A percentile compares a stretch with the other conserved stretches of the same genome.
phyloP scores from a whole-genome alignment of 2,329 filamentous ascomycete genomes.

The Diaporthe humulicola region DNA sequence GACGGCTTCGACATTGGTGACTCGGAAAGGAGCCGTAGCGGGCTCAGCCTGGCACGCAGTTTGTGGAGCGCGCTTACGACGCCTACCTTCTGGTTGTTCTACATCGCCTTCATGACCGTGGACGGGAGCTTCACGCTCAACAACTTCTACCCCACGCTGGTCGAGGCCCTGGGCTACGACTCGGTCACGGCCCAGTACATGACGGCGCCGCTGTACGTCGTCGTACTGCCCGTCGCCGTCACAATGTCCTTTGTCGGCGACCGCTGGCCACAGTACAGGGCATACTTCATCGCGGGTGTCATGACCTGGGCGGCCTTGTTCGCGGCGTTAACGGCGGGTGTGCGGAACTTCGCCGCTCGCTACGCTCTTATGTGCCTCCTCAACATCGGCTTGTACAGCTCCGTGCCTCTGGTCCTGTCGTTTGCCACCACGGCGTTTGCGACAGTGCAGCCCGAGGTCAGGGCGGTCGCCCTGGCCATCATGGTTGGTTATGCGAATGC shows the following conservation, averaged over 20 bases:
- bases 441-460: not conserved
- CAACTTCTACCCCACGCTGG: conserved; percentile 63
- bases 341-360: not conserved
- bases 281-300: not conserved
- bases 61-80: conserved; percentile 6
- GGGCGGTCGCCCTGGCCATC: not conserved
- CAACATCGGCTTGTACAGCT: not conserved
- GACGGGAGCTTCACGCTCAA: conserved; percentile 54
- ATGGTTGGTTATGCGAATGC: conserved; percentile 9
- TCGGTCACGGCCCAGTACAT: conserved; percentile 59
- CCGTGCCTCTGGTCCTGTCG: conserved; percentile 1
- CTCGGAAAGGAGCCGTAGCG: not conserved
- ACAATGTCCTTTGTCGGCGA: not conserved
- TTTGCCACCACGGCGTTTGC: not conserved
- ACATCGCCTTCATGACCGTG: conserved; percentile 8
- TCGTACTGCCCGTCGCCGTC: not conserved
- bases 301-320: not conserved
- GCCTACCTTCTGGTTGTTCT: not conserved
- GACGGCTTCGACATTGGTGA: not conserved
- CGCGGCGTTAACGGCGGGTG: not conserved
- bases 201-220: conserved; percentile 44
- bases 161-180: conserved; percentile 60
- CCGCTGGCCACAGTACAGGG: conserved; percentile 6
- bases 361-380: conserved; percentile 12
- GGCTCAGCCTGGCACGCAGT: not conserved